phyloP scores from a whole-genome alignment of 164 flowering plant genomes.

The Vitis riparia region DNA sequence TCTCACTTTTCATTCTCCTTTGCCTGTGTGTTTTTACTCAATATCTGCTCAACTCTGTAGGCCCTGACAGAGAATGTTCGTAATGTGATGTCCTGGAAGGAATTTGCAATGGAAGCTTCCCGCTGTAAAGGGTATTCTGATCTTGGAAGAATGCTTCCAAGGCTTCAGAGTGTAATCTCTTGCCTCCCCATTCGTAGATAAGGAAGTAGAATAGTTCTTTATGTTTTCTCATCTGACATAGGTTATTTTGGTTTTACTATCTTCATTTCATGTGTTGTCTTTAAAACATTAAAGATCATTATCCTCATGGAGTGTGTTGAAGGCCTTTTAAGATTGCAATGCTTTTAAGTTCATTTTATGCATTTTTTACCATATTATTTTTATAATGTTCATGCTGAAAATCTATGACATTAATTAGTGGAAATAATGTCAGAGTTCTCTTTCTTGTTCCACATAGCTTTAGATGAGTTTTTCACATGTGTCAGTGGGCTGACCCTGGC shows the following conservation, averaged over 20 bases:
- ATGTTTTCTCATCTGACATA: not conserved
- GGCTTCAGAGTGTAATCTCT: conserved; percentile 74
- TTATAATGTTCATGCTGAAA: too few relatives aligned
- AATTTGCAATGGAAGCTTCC: conserved; percentile 87
- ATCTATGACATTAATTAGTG: too few relatives aligned
- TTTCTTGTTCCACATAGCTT: too few relatives aligned
- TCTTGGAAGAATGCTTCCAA: conserved; percentile 84
- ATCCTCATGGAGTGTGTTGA: too few relatives aligned
- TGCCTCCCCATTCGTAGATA: conserved; percentile 11
- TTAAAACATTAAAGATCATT: too few relatives aligned
- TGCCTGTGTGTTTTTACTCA: conserved; percentile 13
- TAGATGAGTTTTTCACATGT: too few relatives aligned
- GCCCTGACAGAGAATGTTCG: conserved; percentile 74
- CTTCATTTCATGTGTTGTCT: too few relatives aligned
- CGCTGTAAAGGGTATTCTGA: conserved; percentile 70
- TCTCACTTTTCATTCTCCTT: not conserved
- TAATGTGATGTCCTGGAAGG: conserved; percentile 73
- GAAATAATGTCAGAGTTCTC: too few relatives aligned
- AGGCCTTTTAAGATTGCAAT: too few relatives aligned
- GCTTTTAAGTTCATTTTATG: too few relatives aligned
- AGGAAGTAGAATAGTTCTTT: not conserved
- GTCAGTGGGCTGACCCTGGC: too few relatives aligned
- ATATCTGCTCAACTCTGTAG: conserved; percentile 36
- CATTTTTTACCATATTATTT: too few relatives aligned
- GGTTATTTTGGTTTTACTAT: not conserved